These are phyloP conservation scores for Pyrenula massariospora DNA, from an alignment of 495 filamentous ascomycete genomes.

Conservation along the genomic window DNA sequence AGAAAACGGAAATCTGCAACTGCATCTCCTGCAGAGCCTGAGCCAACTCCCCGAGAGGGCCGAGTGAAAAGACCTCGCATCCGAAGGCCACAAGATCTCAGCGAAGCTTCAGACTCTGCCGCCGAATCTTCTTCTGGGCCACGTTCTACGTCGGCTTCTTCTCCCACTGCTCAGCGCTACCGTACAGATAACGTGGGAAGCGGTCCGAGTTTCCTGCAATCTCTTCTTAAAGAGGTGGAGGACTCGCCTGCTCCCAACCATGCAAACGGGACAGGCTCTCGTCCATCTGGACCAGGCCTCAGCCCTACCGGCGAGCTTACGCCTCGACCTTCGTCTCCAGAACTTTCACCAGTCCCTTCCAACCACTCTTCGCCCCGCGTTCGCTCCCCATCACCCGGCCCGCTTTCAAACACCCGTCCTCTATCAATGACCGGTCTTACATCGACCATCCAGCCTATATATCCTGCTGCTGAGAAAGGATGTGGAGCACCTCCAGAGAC, in stretches of 20 bases:
- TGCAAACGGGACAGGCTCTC: constrained; percentile 26
- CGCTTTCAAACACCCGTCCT: constrained; percentile 50
- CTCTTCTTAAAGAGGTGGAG: constrained; percentile 79
- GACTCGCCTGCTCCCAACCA: constrained; percentile 47
- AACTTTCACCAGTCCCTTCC: constrained; percentile 56
- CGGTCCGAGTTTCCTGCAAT: constrained; percentile 63
- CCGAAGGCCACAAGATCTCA: constrained; percentile 37
- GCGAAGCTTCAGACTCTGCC: constrained; percentile 32
- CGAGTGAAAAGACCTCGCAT: constrained; percentile 80
- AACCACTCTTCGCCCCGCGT: constrained; percentile 55
- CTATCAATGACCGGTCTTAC: constrained; percentile 60
- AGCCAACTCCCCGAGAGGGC: constrained; percentile 53
- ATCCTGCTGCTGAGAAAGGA: constrained; percentile 47
- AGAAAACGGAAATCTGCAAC: constrained; percentile 75
- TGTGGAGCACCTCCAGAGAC: constrained; percentile 41
- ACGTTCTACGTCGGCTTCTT: constrained; percentile 6
- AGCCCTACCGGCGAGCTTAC: constrained; percentile 35
- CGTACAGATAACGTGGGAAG: constrained; percentile 20
- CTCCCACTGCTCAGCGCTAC: constrained; percentile 14
- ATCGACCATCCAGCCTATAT: constrained; percentile 49
- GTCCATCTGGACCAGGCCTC: constrained; percentile 14
- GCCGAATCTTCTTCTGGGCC: constrained; percentile 17
- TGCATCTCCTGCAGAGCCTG: constrained; percentile 52
- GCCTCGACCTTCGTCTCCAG: constrained; percentile 57
- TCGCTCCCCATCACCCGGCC: constrained; percentile 64